Base-by-base conservation (phyloP, 2,329 filamentous ascomycete species). In the Onygena corvina region DNA sequence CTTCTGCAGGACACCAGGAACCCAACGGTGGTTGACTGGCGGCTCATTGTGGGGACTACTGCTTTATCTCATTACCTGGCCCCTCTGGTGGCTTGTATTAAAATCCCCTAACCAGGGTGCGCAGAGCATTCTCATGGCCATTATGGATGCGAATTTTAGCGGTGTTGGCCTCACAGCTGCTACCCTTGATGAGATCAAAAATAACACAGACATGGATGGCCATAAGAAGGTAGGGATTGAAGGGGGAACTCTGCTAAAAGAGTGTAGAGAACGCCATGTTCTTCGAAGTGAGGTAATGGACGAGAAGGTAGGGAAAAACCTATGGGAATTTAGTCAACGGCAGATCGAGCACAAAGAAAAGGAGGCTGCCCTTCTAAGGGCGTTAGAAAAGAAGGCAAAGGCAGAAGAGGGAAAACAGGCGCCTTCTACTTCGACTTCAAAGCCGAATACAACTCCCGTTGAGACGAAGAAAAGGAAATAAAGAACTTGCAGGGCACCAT, bases 261-360 rank as follows among this genome's bases (percentile, higher is more conserved):
- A 96, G 66, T 96, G 90, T 63, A 80, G 78, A 57, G 78, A 86
- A 60, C 75, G 89, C 14, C 77, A 83, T 54, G 83, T 80, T 64
- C 75, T 82, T 21, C 75, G 86, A 48, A 72, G 70, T 21, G 89
- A 95, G 59, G 74, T 95, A 38, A 76, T 76, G 55, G 84, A 94
- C 61, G 88, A 93, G 55, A 76, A 76, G 16, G 69, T 85, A 25
- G 88, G 87, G 51, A 88, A 93, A 75, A 79, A 81, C 63, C 71
- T 98, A 12, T 98, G 90, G 90, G 79, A 93, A 61, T 81, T 85
- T 51, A 94, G 85, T 61, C 89, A 94, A 60, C 80, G 79, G 61
- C 77, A 93, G 54, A 82, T 96, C 50, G 83, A 93, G 64, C 76
- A 76, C 58, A 77, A 83, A 11, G 89, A 96, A 67, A 93, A 86